Evolutionary conservation across 257 asterid genomes (phyloP).

Genomic region (Rhazya stricta): DNA sequence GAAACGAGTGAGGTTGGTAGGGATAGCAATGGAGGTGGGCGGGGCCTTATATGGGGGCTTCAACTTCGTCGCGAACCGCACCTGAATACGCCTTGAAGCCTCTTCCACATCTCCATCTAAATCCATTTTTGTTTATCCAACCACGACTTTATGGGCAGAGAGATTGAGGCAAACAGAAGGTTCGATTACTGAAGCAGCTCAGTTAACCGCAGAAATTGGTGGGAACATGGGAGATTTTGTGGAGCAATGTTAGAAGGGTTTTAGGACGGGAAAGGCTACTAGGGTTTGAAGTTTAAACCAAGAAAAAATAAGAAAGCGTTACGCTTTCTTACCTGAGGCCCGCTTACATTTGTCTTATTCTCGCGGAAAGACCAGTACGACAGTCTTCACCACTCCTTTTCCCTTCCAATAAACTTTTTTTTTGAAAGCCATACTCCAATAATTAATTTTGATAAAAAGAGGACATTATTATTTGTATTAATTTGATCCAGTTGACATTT

Average conservation of each 20-base stretch:
- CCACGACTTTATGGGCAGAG: neutral
- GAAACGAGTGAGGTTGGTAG: slow-evolving; percentile 61
- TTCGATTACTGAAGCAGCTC: neutral
- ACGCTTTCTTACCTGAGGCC: no score
- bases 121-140: slow-evolving; percentile 32
- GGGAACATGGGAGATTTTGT: neutral
- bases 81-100: slow-evolving; percentile 54
- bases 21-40: slow-evolving; percentile 63
- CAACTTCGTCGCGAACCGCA: slow-evolving; percentile 71
- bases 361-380: no score
- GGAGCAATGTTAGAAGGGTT: neutral
- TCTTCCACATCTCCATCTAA: slow-evolving; percentile 44
- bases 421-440: no score
- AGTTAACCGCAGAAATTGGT: neutral
- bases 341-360: no score
- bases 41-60: slow-evolving; percentile 46
- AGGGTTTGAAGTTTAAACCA: neutral
- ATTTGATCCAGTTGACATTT: no score
- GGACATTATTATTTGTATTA: no score
- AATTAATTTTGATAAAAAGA: no score
- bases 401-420: no score
- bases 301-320: no score
- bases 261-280: neutral
- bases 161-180: neutral
- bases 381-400: no score